These are phyloP conservation scores for Xylaria sp. DNA, from an alignment of 2,329 filamentous ascomycete genomes.

Conservation along the genomic window DNA sequence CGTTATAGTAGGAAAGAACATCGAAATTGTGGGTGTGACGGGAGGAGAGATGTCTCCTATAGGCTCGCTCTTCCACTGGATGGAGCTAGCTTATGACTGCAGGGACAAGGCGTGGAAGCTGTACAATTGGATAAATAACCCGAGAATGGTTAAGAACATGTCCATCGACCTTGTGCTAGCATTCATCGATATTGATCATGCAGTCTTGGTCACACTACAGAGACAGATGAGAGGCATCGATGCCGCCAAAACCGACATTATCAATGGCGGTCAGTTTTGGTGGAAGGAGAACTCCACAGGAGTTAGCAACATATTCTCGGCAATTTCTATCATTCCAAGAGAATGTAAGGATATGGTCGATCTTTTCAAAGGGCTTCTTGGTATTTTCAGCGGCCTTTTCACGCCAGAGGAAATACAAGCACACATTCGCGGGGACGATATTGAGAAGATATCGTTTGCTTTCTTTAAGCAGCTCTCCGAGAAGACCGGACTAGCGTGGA, in stretches of 20 bases:
- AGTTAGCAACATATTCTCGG: conserved; percentile 43
- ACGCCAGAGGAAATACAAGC: conserved; percentile 29
- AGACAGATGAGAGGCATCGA: conserved; percentile 34
- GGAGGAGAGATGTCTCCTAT: neutral
- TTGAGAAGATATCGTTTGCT: conserved; percentile 35
- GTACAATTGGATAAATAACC: conserved; percentile 12
- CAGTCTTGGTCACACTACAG: conserved; percentile 23
- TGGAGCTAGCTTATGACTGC: conserved; percentile 24
- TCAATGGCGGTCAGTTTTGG: conserved; percentile 41
- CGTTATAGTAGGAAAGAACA: conserved; percentile 35
- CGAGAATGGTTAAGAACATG: conserved; percentile 5
- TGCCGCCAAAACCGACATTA: conserved; percentile 34
- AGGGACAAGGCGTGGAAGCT: conserved; percentile 24
- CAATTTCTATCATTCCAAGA: conserved; percentile 38
- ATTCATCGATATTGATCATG: conserved; percentile 33
- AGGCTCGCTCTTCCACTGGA: conserved; percentile 24
- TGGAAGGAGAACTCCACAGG: conserved; percentile 42
- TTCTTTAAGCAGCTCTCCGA: conserved; percentile 39
- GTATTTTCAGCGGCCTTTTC: conserved; percentile 38
- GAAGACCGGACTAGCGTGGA: conserved; percentile 37
- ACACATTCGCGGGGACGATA: conserved; percentile 10
- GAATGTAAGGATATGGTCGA: conserved; percentile 24
- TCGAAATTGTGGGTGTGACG: conserved; percentile 31
- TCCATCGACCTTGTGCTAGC: conserved; percentile 31
- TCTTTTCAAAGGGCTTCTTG: conserved; percentile 38